Evolutionary conservation across 106 monocot genomes (phyloP).

Genomic region (Xerophyta viscosa): DNA sequence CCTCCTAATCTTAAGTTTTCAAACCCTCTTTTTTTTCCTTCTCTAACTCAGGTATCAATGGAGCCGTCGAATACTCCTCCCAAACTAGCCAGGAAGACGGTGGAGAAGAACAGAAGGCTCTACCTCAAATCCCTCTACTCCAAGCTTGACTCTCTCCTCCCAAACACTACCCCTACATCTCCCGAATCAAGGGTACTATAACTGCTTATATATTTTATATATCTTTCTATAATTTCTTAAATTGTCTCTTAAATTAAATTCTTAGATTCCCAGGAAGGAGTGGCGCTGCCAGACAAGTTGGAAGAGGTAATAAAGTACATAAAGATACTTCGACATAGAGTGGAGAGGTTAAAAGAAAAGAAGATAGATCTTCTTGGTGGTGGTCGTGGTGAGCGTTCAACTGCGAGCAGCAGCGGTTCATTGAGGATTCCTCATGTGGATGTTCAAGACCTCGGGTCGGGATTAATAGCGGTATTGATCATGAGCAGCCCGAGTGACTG

Average conservation of each 20-base stretch:
- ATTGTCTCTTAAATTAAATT: too few relatives aligned
- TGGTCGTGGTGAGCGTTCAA: neutral
- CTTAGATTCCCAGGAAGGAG: neutral
- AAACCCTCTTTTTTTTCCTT: too few relatives aligned
- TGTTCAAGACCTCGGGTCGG: constrained; percentile 17
- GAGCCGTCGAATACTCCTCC: neutral
- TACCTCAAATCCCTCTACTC: constrained; percentile 10
- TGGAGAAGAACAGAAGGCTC: constrained; percentile 14
- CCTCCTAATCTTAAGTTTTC: too few relatives aligned
- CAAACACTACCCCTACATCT: too few relatives aligned
- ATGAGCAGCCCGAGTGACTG: constrained; percentile 3
- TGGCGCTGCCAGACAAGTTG: constrained; percentile 4
- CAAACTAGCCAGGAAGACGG: constrained; percentile 10
- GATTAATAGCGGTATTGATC: constrained; percentile 9
- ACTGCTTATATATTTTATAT: too few relatives aligned
- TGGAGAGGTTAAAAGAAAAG: constrained; percentile 22
- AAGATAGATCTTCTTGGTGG: neutral
- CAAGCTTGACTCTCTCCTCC: constrained; percentile 13
- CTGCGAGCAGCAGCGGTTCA: neutral
- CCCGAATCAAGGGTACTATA: too few relatives aligned
- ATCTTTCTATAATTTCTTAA: too few relatives aligned
- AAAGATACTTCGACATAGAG: constrained; percentile 11
- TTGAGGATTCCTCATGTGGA: constrained; percentile 7
- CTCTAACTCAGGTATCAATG: too few relatives aligned
- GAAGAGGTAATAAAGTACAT: constrained; percentile 28